Conservation (phyloP, 768 basidiomycete genomes). For the Dentipellis fragilis region DNA sequence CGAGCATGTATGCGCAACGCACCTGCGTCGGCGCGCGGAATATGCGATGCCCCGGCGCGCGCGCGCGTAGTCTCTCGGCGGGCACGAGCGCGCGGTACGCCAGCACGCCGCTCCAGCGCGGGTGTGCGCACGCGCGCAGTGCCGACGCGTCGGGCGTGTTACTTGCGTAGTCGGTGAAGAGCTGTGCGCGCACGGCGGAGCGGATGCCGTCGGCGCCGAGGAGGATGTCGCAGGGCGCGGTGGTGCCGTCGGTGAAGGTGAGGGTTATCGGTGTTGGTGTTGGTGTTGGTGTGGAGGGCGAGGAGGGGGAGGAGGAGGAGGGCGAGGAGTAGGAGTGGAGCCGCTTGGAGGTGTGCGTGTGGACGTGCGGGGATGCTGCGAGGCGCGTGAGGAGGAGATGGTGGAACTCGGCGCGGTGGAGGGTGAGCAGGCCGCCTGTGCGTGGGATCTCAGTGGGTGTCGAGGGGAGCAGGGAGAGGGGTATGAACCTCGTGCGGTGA, state of each 20-base stretch:
- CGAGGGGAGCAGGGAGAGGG: conserved; percentile 1
- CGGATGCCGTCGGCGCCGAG: conserved; percentile 64
- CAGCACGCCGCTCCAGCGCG: conserved; percentile 48
- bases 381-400: conserved; percentile 41
- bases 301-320: conserved; percentile 16
- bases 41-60: conserved; percentile 36
- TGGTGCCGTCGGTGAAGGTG: conserved; percentile 52
- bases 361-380: conserved; percentile 27
- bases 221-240: conserved; percentile 51
- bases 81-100: conserved; percentile 54
- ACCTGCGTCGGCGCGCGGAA: conserved; percentile 42
- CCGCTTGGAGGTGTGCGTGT: conserved; percentile 45
- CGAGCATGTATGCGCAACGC: conserved; percentile 1
- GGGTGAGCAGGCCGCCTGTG: conserved; percentile 22
- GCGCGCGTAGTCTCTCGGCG: conserved; percentile 32
- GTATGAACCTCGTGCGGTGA: conserved; percentile 46
- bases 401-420: conserved; percentile 67
- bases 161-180: conserved; percentile 27
- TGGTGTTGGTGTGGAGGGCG: too few species aligned
- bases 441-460: neutral
- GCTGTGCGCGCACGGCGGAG: conserved; percentile 32
- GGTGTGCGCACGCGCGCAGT: conserved; percentile 31
- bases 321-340: conserved; percentile 45
- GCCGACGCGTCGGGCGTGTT: conserved; percentile 28
- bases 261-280: conserved; percentile 21